Base-by-base conservation (phyloP, 331 rosid species). In the Acacia pycnantha region DNA sequence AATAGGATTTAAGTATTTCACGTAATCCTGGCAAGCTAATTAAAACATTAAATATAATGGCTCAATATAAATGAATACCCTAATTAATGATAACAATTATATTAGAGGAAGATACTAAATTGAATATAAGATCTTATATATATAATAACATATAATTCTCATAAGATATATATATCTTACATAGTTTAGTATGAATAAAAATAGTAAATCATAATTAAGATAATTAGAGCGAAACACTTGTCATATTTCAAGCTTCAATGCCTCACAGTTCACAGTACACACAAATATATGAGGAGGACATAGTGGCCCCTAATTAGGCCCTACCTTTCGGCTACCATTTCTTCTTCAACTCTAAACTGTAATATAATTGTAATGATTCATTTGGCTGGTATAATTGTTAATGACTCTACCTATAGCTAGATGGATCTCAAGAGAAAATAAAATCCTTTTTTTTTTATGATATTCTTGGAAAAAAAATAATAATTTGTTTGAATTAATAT, bases 261-360 rank as follows among this genome's bases (percentile, higher is more conserved):
- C 66, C 24, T 27, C 68, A 62, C 8, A 16, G 13, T 59, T 27
- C 68, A 62, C 18, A 65, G 6, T 31, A 65, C 5, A 31, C 22
- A 33, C n/a, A 65, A 16, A 31, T 7, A 8, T 65, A 33, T 8
- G 71, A 64, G 70, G 70, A 31, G 44, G 46, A 31, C 71, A 84
- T 27, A 80, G 82, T 79, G 88, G 76, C 59, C 84, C 87, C 77
- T 19, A 54, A 22, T 10, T 70, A 59, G 72, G 51, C 59, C 43
- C 71, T 16, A 84, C 90, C 82, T 74, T 81, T 81, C 76, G 73
- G 50, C 77, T 69, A 50, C 53, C 85, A 84, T 76, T 82, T 10
- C 48, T 59, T 64, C 46, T n/a, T 47, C 24, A 77, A 79, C 62
- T 78, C 88, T 48, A 33, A 77, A 74, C 77, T 65, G 76, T 78